These are phyloP conservation scores for Pseudoturritis turrita DNA, from an alignment of 345 rosid species.

Conservation along the genomic window DNA sequence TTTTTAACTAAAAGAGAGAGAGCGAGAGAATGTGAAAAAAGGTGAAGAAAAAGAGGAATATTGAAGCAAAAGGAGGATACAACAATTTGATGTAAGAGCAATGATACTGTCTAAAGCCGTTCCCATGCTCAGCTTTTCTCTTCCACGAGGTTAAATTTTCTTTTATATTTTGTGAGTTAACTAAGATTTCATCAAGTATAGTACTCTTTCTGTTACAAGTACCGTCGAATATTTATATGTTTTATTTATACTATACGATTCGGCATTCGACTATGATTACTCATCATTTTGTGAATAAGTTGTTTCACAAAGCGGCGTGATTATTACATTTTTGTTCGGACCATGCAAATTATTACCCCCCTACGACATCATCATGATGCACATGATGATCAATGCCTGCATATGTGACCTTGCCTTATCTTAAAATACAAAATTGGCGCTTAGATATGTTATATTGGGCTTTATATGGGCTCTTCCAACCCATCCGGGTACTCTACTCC, in stretches of 20 bases:
- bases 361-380: conserved; percentile 16
- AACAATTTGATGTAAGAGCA: conserved; percentile 30
- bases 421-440: background rate
- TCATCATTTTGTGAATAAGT: conserved; percentile 17
- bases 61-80: conserved; percentile 19
- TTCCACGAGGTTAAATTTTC: conserved; percentile 9
- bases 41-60: conserved; percentile 26
- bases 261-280: conserved; percentile 13
- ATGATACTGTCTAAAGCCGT: conserved; percentile 34
- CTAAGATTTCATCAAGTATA: background rate
- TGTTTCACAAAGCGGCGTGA: conserved; percentile 20
- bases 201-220: background rate
- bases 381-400: conserved; percentile 4
- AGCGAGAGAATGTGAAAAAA: conserved; percentile 21
- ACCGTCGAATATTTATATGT: background rate
- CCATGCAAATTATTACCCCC: conserved; percentile 12
- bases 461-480: conserved; percentile 1
- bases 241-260: conserved; percentile 10
- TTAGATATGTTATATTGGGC: background rate
- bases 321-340: conserved; percentile 11
- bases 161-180: background rate
- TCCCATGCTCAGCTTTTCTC: conserved; percentile 33
- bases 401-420: background rate
- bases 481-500: background rate
- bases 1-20: conserved; percentile 12